Base-by-base conservation (phyloP, 495 filamentous ascomycete genomes). In the Aspergillus indologenus region DNA sequence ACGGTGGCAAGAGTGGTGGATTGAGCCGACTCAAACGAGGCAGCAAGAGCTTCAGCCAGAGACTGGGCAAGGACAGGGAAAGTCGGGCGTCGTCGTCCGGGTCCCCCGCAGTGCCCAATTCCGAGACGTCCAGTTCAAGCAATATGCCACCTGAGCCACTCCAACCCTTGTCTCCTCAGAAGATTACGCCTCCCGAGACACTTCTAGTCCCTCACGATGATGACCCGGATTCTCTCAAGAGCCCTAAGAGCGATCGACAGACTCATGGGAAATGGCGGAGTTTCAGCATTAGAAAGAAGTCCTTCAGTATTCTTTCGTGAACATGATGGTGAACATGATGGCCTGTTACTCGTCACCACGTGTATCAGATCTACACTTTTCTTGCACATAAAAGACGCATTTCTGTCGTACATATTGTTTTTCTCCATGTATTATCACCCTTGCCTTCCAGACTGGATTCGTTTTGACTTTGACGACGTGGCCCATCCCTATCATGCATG, bases 41-140 rank as follows among this genome's bases (percentile, higher is more conserved):
- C 42, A 85, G 82, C 62, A 87, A 85, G 71, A 89, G 85, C 68
- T 68, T 87, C 70, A 76, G 85, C 59, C 76, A 81, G 3, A 68
- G 70, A 19, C 64, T 75, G 3, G 63, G 63, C 63, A 73, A 72
- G 55, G 69, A 77, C 44, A 72, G 74, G 59, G 71, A 75, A 24
- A 67, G 65, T 19, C 70, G 71, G 21, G 54, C 61, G 1, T 70
- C 74, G n/a, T 65, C 69, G 17, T 71, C 76, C 0, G 68, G 71
- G 56, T 48, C 72, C 17, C 61, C 68, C 6, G 47, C 53, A 1
- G 45, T 63, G 15, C 60, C 65, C 5, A 57, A 66, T 15, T 42
- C 55, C 9, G 71, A 74, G 22, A 20, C 56, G 31, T 54, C 53
- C 49, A 34, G 47, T 26, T 46, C 57, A 3, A 48, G 49, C 19